Percentiles rank a stretch among this genome's conserved stretches.
Evolutionary conservation across 1,284 basidiomycete species (phyloP).

Genomic region (Cryptococcus sp.): DNA sequence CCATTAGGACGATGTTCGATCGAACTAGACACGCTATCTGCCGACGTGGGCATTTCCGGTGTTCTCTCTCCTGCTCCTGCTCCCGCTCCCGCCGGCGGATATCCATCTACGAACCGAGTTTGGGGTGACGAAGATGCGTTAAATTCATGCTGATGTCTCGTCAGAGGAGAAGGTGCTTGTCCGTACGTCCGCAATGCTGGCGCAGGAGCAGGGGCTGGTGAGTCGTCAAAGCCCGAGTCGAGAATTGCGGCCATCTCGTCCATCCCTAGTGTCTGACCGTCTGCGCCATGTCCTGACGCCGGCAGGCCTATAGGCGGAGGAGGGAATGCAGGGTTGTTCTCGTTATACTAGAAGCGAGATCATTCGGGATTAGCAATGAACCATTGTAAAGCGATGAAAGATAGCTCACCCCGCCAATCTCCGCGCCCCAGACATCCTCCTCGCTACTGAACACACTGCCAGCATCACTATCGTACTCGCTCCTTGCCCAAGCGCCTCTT

Average conservation of each 20-base stretch:
- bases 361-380: background rate
- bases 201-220: constrained; percentile 38
- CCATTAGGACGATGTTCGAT: constrained; percentile 31
- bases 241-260: constrained; percentile 85
- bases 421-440: constrained; percentile 85
- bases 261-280: constrained; percentile 67
- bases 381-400: constrained; percentile 12
- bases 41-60: constrained; percentile 23
- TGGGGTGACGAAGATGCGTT: constrained; percentile 1
- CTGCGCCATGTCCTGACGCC: constrained; percentile 55
- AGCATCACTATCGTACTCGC: constrained; percentile 57
- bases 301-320: constrained; percentile 77
- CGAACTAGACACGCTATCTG: constrained; percentile 21
- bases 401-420: constrained; percentile 56
- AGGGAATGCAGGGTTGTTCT: constrained; percentile 72
- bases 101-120: constrained; percentile 5
- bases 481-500: constrained; percentile 38
- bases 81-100: constrained; percentile 7
- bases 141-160: constrained; percentile 27
- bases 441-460: constrained; percentile 80
- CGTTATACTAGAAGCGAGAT: constrained; percentile 67
- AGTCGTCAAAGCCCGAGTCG: constrained; percentile 80
- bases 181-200: constrained; percentile 14
- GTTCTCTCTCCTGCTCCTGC: constrained; percentile 9
- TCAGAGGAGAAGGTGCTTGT: constrained; percentile 31